phyloP scores from a whole-genome alignment of 73 alveolate species.

The Paramecium pentaurelia region DNA sequence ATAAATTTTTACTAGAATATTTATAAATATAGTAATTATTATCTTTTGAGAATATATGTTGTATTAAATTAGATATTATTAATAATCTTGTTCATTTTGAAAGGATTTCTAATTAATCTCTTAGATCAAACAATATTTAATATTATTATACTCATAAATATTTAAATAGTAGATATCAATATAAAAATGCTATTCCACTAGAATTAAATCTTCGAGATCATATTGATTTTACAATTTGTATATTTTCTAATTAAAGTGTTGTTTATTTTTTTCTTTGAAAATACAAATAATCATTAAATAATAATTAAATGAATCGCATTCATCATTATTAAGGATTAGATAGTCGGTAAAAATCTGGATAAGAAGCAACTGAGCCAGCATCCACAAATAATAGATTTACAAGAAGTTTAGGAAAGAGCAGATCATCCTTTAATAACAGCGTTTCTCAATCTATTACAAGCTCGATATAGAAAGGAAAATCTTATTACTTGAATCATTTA shows the following conservation, averaged over 20 bases:
- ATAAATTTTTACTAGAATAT: no score
- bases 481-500: background rate
- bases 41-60: no score
- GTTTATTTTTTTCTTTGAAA: background rate
- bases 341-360: background rate
- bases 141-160: background rate
- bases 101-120: no score
- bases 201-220: background rate
- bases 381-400: background rate
- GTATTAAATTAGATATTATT: no score
- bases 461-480: background rate
- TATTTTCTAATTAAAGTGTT: background rate
- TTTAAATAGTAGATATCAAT: background rate
- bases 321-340: conserved; percentile 29
- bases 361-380: background rate
- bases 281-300: background rate
- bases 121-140: background rate
- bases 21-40: no score
- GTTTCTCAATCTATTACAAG: background rate
- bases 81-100: background rate
- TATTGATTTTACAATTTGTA: background rate
- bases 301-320: background rate
- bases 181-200: background rate
- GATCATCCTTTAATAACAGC: conserved; percentile 14
- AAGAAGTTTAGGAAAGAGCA: background rate